Conservation (phyloP, 371 early-diverging fungal genomes). For the Mucor indicus region DNA sequence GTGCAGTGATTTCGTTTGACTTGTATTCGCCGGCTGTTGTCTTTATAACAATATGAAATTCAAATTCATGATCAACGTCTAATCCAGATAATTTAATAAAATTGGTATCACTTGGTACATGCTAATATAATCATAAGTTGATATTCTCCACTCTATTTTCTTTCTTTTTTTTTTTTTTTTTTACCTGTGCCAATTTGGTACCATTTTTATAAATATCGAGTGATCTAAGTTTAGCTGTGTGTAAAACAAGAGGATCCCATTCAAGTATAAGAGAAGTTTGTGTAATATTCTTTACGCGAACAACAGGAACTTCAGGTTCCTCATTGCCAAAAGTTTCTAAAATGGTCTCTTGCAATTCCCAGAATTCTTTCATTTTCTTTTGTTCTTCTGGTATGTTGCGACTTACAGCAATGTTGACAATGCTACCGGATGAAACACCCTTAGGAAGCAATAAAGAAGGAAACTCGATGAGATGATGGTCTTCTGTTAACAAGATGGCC, state of each 20-base stretch:
- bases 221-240: conserved; percentile 75
- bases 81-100: conserved; percentile 83
- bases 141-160: not conserved
- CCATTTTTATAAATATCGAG: conserved; percentile 86
- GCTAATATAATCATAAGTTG: conserved; percentile 11
- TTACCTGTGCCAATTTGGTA: conserved; percentile 50
- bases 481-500: conserved; percentile 90
- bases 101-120: conserved; percentile 56
- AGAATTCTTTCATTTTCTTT: conserved; percentile 77
- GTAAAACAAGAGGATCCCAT: conserved; percentile 85
- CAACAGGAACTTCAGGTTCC: conserved; percentile 74
- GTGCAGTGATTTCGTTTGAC: conserved; percentile 73
- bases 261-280: conserved; percentile 88
- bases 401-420: conserved; percentile 90
- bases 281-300: conserved; percentile 77
- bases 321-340: conserved; percentile 73
- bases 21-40: conserved; percentile 86
- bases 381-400: conserved; percentile 85
- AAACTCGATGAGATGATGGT: conserved; percentile 97
- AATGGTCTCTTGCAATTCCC: conserved; percentile 82
- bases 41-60: conserved; percentile 80
- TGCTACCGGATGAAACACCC: conserved; percentile 89
- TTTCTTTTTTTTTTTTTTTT: not conserved
- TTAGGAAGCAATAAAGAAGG: conserved; percentile 94
- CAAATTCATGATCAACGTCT: conserved; percentile 85